Percentiles rank a stretch among this genome's conserved stretches.
These are phyloP conservation scores for Ustulina deusta DNA, from an alignment of 2,329 filamentous ascomycete genomes.

Conservation along the genomic window DNA sequence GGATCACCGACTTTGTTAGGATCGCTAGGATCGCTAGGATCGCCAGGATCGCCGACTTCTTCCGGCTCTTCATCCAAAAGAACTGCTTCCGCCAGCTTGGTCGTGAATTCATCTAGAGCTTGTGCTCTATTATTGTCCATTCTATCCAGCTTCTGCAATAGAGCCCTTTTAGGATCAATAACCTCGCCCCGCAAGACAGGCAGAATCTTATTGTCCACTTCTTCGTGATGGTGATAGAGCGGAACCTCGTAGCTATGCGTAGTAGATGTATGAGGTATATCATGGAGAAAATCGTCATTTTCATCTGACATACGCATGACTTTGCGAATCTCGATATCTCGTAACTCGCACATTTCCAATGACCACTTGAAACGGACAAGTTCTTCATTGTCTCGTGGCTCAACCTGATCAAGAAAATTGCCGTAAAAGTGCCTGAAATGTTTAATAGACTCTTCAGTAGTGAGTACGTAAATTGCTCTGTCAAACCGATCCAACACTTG, in stretches of 20 bases:
- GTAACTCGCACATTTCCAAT: slow-evolving; percentile 5
- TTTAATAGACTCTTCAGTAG: neutral
- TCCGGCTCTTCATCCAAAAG: neutral
- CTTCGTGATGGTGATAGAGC: neutral
- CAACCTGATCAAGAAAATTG: neutral
- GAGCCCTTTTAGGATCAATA: slow-evolving; percentile 5
- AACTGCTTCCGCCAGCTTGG: neutral
- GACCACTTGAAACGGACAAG: slow-evolving; percentile 9
- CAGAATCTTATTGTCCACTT: neutral
- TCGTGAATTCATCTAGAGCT: neutral
- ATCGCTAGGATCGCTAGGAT: too few species aligned
- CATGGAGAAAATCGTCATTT: neutral
- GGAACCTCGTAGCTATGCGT: neutral
- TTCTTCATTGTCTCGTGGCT: neutral
- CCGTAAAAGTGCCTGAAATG: neutral
- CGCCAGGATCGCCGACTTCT: too few species aligned
- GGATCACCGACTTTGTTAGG: too few species aligned
- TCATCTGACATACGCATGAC: neutral
- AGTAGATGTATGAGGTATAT: neutral
- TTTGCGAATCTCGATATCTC: slow-evolving; percentile 15
- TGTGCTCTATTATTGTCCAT: neutral
- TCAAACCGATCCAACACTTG: neutral
- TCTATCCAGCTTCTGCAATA: neutral
- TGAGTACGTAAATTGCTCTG: neutral
- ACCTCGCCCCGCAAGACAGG: neutral